phyloP scores from a whole-genome alignment of 108 stramenopile species.

The Mediolabrus comicus region DNA sequence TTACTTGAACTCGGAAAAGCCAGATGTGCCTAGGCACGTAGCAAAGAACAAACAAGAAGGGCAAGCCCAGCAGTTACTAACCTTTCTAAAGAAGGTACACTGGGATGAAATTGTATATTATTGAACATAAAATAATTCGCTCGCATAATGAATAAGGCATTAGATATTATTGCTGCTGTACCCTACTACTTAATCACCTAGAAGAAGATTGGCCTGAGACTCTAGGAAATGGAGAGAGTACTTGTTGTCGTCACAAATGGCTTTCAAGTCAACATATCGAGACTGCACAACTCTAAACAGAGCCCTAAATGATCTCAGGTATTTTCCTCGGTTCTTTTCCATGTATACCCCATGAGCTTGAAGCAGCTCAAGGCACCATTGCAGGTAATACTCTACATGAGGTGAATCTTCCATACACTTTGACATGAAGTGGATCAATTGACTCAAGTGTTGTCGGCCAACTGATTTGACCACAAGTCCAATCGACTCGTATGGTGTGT shows the following conservation, averaged over 20 bases:
- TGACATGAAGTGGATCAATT: slow-evolving; percentile 73
- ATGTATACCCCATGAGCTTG: slow-evolving; percentile 78
- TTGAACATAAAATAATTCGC: not conserved
- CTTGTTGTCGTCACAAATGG: slow-evolving; percentile 76
- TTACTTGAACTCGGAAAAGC: no score
- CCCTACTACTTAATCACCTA: slow-evolving; percentile 7
- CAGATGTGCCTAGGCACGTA: no score
- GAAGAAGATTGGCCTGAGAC: slow-evolving; percentile 54
- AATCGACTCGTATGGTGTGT: slow-evolving; percentile 79
- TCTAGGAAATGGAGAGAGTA: slow-evolving; percentile 80
- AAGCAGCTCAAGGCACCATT: slow-evolving; percentile 79
- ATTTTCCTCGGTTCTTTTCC: slow-evolving; percentile 75
- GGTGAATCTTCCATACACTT: slow-evolving; percentile 82
- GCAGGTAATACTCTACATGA: slow-evolving; percentile 86
- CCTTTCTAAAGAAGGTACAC: no score
- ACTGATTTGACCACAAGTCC: slow-evolving; percentile 69
- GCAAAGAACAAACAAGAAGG: no score
- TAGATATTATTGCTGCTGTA: not conserved
- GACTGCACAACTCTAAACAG: slow-evolving; percentile 73
- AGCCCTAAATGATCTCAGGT: slow-evolving; percentile 81
- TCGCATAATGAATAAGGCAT: not conserved
- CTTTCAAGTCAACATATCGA: slow-evolving; percentile 71
- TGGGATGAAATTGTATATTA: not conserved
- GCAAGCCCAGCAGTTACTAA: no score
- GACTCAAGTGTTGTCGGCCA: slow-evolving; percentile 69